Evolutionary conservation across 768 basidiomycete genomes (phyloP), one percentile per base, ranked within the genome.

Genomic region (Phaeotremella fagi): DNA sequence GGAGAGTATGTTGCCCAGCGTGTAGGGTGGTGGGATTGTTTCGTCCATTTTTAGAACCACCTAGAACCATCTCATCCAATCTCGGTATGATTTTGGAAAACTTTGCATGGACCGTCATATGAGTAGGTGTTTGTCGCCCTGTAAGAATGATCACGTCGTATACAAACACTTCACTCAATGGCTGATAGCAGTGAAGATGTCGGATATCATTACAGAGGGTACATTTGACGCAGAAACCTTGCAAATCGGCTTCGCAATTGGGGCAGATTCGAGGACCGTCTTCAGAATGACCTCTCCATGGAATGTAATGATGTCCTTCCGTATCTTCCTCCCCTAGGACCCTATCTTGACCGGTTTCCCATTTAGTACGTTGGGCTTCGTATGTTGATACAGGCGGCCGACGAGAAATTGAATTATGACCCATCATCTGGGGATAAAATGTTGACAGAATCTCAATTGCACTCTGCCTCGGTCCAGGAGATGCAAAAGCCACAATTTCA

Each of bases 161-260:
- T 15, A 16, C 71, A 52, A 80, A 77, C 59, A 80, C 83, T 23
- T 85, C 86, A 45, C 81, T 80, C 4, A 82, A 81, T 54, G 83
- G 78, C 60, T 86, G 83, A 62, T 87, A 88, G 75, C 88, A 91
- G 58, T 84, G 82, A 53, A 87, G 82, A 71, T 91, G 88, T 5
- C 87, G 81, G 1, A 78, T 75, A 54, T 82, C 85, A 68, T 80
- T 77, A 72, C 88, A 88, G 45, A 84, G 79, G 0, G 84, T 79
- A 64, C 88, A 90, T 11, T 83, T 71, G 4, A 91, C 75, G 4
- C 83, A 85, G 64, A 86, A 87, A n/a, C 83, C 87, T 36, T 71
- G 67, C 38, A 89, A 80, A 5, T 63, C 12, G 72, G 59, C 23
- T 75, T 77, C 14, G 74, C 69, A 90, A 15, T 78, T 78, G 12